These are phyloP conservation scores for Fusarium nanum DNA, from an alignment of 2,329 filamentous ascomycete genomes.

Conservation along the genomic window DNA sequence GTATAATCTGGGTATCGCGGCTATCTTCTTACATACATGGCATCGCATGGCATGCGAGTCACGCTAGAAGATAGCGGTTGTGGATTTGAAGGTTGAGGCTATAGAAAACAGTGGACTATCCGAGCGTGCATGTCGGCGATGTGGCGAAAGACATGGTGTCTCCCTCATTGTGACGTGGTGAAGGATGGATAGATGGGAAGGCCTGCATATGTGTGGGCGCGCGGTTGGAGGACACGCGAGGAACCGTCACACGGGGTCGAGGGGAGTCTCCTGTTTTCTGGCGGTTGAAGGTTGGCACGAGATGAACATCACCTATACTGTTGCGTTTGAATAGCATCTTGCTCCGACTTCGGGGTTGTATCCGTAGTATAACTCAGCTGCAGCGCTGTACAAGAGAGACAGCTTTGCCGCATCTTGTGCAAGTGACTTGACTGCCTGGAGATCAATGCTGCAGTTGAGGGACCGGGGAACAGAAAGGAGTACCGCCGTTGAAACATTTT, in stretches of 20 bases:
- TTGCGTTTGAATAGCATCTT: slow-evolving; percentile 19
- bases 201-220: slow-evolving; percentile 18
- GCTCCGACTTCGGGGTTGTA: slow-evolving; percentile 25
- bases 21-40: slow-evolving; percentile 15
- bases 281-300: slow-evolving; percentile 23
- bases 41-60: slow-evolving; percentile 37
- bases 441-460: slow-evolving; percentile 7
- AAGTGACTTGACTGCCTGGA: not conserved
- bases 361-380: slow-evolving; percentile 20
- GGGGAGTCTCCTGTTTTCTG: not conserved
- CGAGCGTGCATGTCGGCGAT: slow-evolving; percentile 23
- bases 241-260: slow-evolving; percentile 26
- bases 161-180: slow-evolving; percentile 47
- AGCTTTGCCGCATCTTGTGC: slow-evolving; percentile 13
- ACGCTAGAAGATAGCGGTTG: slow-evolving; percentile 28
- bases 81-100: slow-evolving; percentile 2
- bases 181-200: slow-evolving; percentile 25
- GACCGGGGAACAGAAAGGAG: slow-evolving; percentile 23
- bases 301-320: slow-evolving; percentile 23
- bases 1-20: slow-evolving; percentile 15
- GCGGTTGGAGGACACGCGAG: slow-evolving; percentile 15
- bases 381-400: slow-evolving; percentile 15
- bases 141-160: slow-evolving; percentile 35
- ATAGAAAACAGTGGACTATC: slow-evolving; percentile 10
- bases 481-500: slow-evolving; percentile 31